Evolutionary conservation across 805 yeast species (phyloP), one percentile per base, ranked within the genome.

Genomic region (Vanderwaltozyma verrucispora): DNA sequence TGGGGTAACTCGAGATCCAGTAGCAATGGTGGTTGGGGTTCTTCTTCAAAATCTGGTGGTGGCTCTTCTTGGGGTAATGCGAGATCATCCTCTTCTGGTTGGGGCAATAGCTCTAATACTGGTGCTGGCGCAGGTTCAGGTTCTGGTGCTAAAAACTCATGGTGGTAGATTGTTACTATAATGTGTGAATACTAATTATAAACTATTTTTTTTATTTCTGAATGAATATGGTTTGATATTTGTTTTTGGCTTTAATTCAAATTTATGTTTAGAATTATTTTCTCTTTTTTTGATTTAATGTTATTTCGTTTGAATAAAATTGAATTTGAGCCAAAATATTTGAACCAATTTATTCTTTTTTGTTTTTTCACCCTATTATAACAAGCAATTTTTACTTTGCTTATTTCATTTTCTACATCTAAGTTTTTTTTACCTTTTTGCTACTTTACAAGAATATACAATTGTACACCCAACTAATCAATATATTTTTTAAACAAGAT

Each of bases 1-100:
- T 65, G 65, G 36, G 57, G 60, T 34, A 55, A 62, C 44, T 55
- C 61, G 43, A 59, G 62, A 18, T 45, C 42, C 37, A 43, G 47
- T 33, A 42, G 51, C 37, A 44, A 59, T 40, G 48, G 51, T 40
- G 54, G 58, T 33, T 44, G 54, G 41, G 56, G 48, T 39, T 47
- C 48, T 41, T 42, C 40, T 39, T 43, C 40, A 35, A 44, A 44
- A 28, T 36, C 39, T n/a, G 27, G 19, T 17, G 33, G 37, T 21
- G 28, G 35, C 21, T 23, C 33, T n/a, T 28, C 31, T 27, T 31
- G 31, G 35, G 34, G 36, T 15, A 30, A 33, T 19, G 28, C 26
- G 16, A 36, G 35, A 28, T 35, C 39, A 17, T 24, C 37, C 18
- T 32, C 36, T 21, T 30, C 33, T 33, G 34, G 35, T 32, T 48